Percentiles rank a stretch among this genome's conserved stretches.
phyloP scores from a whole-genome alignment of 306 rosid species.

The Amphicarpaea edgeworthii region DNA sequence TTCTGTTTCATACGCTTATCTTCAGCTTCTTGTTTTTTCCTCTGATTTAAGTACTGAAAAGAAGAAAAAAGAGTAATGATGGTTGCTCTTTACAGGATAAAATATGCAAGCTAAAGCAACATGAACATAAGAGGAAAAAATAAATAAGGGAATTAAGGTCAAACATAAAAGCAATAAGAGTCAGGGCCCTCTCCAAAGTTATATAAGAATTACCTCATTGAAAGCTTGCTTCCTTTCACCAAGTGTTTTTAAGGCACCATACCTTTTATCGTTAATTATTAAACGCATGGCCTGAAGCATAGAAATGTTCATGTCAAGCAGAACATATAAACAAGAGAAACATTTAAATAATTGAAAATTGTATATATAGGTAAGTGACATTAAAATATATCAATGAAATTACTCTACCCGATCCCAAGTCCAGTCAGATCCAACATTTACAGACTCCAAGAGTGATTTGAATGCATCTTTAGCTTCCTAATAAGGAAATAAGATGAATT shows the following conservation, averaged over 20 bases:
- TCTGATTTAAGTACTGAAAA: constrained; percentile 73
- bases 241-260: constrained; percentile 86
- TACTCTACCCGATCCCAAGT: constrained; percentile 94
- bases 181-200: constrained; percentile 25
- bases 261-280: constrained; percentile 89
- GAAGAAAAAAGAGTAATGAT: constrained; percentile 27
- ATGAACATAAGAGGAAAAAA: background rate
- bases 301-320: constrained; percentile 39
- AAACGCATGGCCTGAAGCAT: constrained; percentile 82
- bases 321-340: constrained; percentile 37
- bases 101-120: constrained; percentile 21
- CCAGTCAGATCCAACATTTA: constrained; percentile 93
- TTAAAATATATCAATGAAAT: constrained; percentile 34
- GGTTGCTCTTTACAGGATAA: constrained; percentile 20
- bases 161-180: constrained; percentile 4
- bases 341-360: constrained; percentile 2
- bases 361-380: constrained; percentile 20
- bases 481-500: constrained; percentile 40
- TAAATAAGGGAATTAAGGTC: background rate
- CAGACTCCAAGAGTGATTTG: constrained; percentile 82
- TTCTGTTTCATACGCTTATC: constrained; percentile 82
- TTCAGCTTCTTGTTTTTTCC: constrained; percentile 84
- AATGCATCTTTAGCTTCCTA: constrained; percentile 94
- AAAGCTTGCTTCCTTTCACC: constrained; percentile 97
- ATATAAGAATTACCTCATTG: constrained; percentile 72